Base-by-base conservation (phyloP, 129 eudicot species). In the Flaveria brownii region DNA sequence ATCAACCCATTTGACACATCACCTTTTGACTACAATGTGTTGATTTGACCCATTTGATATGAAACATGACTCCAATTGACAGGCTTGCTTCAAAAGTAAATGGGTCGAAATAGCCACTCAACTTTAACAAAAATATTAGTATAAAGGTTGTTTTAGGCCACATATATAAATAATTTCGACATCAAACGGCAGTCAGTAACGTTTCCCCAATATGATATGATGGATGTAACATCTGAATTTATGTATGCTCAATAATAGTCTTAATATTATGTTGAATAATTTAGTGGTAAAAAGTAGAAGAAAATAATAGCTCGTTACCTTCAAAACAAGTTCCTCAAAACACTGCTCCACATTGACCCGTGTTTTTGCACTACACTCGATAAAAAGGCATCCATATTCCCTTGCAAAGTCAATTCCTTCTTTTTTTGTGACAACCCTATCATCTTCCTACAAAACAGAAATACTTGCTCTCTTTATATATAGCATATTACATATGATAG, bases 341-440 rank as follows among this genome's bases (percentile, higher is more conserved):
- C 98, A 92, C 45, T 92, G 94, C 80, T 92, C 90, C 55, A 92
- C 98, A 67, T 92, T 92, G 41, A 88, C 93, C 80, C 94, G 77
- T 47, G 96, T 92, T 86, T 92, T 92, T 71, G 96, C 96, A 85
- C 96, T 92, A 68, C 98, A 92, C 55, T 92, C 98, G 9, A 90
- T 89, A 82, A 92, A 89, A 13, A 92, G 90, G 76, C 98, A 92
- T 51, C 98, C 98, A 71, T 86, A 87, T 80, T 92, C 96, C 88
- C 98, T 87, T 30, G 98, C 98, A 78, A 92, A 92, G 71, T 92
- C 91, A 16, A 90, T 84, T 56, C 96, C 98, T 81, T 92, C 98
- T 63, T 88, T 92, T 73, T 92, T 92, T 43, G 92, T 87, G 26
- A 92, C 98, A 59, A 90, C 98, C 70, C 98, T 88, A 6, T 90